Percentiles rank a stretch among this genome's conserved stretches.
phyloP scores from a whole-genome alignment of 352 stramenopile genomes.

The Globisporangium perplexum region DNA sequence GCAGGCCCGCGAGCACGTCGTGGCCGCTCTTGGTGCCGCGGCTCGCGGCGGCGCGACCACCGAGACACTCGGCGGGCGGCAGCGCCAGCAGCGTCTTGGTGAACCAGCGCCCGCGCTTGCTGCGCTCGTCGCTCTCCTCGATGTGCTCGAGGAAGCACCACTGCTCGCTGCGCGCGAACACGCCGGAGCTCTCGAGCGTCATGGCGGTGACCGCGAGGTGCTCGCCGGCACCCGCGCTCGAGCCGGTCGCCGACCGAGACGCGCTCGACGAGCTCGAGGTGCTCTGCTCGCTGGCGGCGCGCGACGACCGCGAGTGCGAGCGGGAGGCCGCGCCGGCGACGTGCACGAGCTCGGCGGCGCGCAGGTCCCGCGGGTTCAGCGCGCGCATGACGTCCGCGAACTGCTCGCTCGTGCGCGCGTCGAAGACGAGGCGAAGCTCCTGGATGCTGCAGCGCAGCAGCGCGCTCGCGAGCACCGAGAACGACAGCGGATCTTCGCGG shows the following conservation, averaged over 20 bases:
- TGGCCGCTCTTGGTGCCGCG: slow-evolving; percentile 18
- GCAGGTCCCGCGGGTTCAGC: slow-evolving; percentile 3
- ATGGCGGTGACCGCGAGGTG: slow-evolving; percentile 31
- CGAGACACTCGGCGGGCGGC: slow-evolving; percentile 12
- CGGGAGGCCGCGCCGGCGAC: neutral
- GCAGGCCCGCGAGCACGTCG: slow-evolving; percentile 38
- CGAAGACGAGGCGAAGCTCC: slow-evolving; percentile 13
- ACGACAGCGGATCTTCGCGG: slow-evolving; percentile 11
- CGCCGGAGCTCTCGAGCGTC: slow-evolving; percentile 26
- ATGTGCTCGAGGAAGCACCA: slow-evolving; percentile 37
- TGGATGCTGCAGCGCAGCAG: slow-evolving; percentile 9
- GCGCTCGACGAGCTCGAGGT: neutral
- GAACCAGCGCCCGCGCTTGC: slow-evolving; percentile 10
- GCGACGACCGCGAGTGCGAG: neutral
- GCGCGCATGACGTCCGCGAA: slow-evolving; percentile 9
- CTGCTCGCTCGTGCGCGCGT: slow-evolving; percentile 12
- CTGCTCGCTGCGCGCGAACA: slow-evolving; percentile 32
- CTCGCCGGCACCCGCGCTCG: slow-evolving; percentile 13
- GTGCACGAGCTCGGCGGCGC: slow-evolving; percentile 7
- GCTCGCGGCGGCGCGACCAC: slow-evolving; percentile 4
- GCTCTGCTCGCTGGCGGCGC: neutral
- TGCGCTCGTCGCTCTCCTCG: neutral
- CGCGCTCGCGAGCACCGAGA: slow-evolving; percentile 9
- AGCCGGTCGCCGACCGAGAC: slow-evolving; percentile 4
- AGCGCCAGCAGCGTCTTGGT: slow-evolving; percentile 29